phyloP scores from a whole-genome alignment of 805 yeast species.

The Peterozyma toletana region DNA sequence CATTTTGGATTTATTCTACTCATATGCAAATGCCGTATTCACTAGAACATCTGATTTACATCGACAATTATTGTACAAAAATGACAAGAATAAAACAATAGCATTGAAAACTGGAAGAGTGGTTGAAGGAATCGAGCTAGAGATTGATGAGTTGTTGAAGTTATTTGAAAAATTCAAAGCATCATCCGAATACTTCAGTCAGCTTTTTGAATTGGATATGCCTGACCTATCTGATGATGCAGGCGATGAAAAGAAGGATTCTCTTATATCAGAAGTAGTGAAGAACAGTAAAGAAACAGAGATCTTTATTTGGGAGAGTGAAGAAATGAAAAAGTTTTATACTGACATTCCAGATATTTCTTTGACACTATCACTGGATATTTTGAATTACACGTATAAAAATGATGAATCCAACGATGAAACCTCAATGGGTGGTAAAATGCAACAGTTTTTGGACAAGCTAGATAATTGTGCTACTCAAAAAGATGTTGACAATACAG shows the following conservation, averaged over 20 bases:
- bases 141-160: constrained; percentile 14
- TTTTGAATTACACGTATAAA: constrained; percentile 10
- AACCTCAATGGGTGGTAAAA: constrained; percentile 25
- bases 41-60: constrained; percentile 27
- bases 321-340: constrained; percentile 60
- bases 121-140: constrained; percentile 23
- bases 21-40: constrained; percentile 36
- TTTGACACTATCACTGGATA: constrained; percentile 22
- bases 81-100: constrained; percentile 38
- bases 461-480: constrained; percentile 37
- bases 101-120: constrained; percentile 64
- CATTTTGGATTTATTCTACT: constrained; percentile 29
- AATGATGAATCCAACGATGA: constrained; percentile 9
- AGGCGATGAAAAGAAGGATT: constrained; percentile 16
- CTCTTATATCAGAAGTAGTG: constrained; percentile 19
- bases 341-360: constrained; percentile 40
- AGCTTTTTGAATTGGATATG: constrained; percentile 26
- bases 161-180: constrained; percentile 36
- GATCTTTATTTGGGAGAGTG: constrained; percentile 50
- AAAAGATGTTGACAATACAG: constrained; percentile 42
- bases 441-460: constrained; percentile 33
- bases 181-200: constrained; percentile 36
- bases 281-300: constrained; percentile 10
- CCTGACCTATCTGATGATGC: constrained; percentile 26
- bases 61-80: constrained; percentile 25